phyloP scores from a whole-genome alignment of 805 yeast genomes.

The Lachancea sp. region DNA sequence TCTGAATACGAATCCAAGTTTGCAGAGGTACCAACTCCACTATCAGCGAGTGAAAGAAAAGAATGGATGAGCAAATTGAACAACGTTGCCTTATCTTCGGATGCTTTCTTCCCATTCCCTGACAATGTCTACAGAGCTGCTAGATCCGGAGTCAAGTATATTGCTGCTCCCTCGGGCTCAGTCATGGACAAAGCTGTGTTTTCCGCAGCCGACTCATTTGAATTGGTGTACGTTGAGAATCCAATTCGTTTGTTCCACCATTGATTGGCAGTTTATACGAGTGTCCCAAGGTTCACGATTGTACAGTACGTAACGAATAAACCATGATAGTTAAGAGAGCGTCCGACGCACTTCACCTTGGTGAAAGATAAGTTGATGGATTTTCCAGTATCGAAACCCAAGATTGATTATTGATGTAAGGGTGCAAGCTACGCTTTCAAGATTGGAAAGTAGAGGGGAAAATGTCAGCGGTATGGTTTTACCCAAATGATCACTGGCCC shows the following conservation, averaged over 20 bases:
- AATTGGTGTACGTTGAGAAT: conserved; percentile 90
- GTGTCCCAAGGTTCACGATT: neutral
- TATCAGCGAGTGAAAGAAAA: conserved; percentile 73
- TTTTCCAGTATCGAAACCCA: neutral
- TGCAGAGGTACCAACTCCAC: conserved; percentile 73
- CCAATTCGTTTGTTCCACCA: conserved; percentile 98
- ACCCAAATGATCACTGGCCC: conserved; percentile 96
- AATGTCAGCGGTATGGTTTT: conserved; percentile 99
- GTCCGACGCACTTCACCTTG: neutral
- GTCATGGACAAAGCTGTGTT: conserved; percentile 96
- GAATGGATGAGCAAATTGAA: conserved; percentile 80
- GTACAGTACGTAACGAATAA: conserved; percentile 3
- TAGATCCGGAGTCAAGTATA: conserved; percentile 89
- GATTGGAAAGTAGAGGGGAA: neutral
- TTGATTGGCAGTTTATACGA: conserved; percentile 32
- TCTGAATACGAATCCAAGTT: conserved; percentile 88
- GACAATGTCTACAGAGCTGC: conserved; percentile 98
- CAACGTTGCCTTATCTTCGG: conserved; percentile 89
- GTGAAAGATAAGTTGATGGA: neutral
- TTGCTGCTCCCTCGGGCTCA: conserved; percentile 97
- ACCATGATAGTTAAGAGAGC: neutral
- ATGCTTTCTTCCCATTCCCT: conserved; percentile 99
- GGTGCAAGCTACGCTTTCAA: too few species aligned
- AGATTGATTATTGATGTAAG: too few species aligned
- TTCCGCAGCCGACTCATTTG: conserved; percentile 88